A percentile compares a stretch with the other conserved stretches of the same genome.
Evolutionary conservation across 352 stramenopile species (phyloP).

Genomic region (Pythium diclinum): DNA sequence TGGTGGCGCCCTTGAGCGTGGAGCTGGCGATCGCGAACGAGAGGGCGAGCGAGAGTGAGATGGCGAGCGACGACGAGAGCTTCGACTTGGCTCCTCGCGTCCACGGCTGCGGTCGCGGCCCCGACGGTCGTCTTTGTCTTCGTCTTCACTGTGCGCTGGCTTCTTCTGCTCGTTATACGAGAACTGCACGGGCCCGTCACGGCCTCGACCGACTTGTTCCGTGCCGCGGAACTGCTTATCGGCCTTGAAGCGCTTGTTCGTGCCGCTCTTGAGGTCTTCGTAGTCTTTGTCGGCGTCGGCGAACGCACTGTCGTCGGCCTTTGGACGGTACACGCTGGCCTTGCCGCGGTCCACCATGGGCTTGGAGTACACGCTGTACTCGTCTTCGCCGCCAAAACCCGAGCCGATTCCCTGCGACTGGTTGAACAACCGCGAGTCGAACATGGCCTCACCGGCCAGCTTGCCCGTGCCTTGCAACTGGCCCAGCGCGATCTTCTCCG

Average conservation of each 20-base stretch:
- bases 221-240: conserved; percentile 89
- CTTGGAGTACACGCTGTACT: conserved; percentile 98
- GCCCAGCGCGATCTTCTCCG: conserved; percentile 98
- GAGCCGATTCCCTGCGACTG: conserved; percentile 94
- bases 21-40: conserved; percentile 27
- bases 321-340: conserved; percentile 87
- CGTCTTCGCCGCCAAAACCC: conserved; percentile 96
- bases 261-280: conserved; percentile 84
- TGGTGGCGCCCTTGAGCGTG: conserved; percentile 16
- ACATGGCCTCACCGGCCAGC: conserved; percentile 86
- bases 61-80: conserved; percentile 26
- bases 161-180: conserved; percentile 56
- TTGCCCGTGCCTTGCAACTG: conserved; percentile 90
- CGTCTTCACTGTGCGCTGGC: conserved; percentile 33
- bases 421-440: conserved; percentile 98
- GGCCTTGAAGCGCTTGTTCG: conserved; percentile 84
- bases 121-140: conserved; percentile 19
- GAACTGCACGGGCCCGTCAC: conserved; percentile 86
- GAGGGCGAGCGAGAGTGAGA: conserved; percentile 30
- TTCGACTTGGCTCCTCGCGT: conserved; percentile 11
- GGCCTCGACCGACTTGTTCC: conserved; percentile 49
- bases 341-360: conserved; percentile 93
- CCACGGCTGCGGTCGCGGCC: conserved; percentile 5
- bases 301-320: conserved; percentile 81
- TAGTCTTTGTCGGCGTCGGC: conserved; percentile 88